Base-by-base conservation (phyloP, 176 grass and related monocot genomes). In the Ensete glaucum region DNA sequence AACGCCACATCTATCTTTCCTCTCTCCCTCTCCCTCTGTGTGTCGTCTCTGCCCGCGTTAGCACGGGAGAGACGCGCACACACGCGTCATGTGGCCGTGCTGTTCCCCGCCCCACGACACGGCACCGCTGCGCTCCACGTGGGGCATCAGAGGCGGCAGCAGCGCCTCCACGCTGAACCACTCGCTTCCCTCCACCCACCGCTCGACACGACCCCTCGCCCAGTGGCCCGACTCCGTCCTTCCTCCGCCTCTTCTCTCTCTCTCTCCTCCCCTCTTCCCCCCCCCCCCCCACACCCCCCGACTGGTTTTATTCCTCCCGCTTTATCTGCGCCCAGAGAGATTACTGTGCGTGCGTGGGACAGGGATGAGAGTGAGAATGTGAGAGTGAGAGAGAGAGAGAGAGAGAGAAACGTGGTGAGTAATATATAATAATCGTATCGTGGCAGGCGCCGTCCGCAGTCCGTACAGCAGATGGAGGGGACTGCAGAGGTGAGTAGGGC, bases 361-460 rank as follows among this genome's bases (percentile, higher is more conserved):
- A 58, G 55, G 15, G 14, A 60, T 17, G 57, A 17, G 16, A 60
- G n/a, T n/a, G n/a, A n/a, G n/a, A n/a, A n/a, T n/a, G n/a, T n/a
- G n/a, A n/a, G n/a, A n/a, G n/a, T n/a, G 57, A 17, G 16, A 26
- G 71, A 16, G 1, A 54, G 71, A 24, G 19, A 24, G 11, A 54
- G 52, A 26, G 71, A 15, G 1, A 25, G 50, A 21, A 0, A n/a
- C 14, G 34, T 13, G 1, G 52, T 16, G 23, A 71, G 9, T 50
- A 56, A 23, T 34, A 62, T 59, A 55, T 50, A 75, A 79, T 67
- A 72, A 73, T 62, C 63, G 74, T 74, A 73, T 62, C 63, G 74
- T 74, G 69, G 69, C 79, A 86, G 84, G 84, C 84, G 84, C 80
- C 84, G 84, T 82, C 68, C 50, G n/a, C 62, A 86, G n/a, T 62